Conservation (phyloP, 129 eudicot genomes). For the Kitagawia praeruptora region DNA sequence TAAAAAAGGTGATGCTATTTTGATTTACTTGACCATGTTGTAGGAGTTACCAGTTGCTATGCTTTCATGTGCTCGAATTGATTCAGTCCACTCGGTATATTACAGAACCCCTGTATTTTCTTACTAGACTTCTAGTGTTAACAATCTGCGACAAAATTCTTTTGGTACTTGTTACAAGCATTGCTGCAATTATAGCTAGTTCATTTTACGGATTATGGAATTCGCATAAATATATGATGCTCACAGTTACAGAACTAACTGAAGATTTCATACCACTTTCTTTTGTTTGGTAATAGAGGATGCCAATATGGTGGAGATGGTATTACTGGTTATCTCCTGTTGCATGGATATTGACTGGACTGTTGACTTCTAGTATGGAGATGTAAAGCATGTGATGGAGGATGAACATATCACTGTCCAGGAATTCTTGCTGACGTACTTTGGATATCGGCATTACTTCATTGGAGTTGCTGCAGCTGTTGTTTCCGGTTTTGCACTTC, state of each 20-base stretch:
- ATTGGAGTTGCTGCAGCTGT: slow-evolving; percentile 23
- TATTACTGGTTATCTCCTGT: slow-evolving; percentile 26
- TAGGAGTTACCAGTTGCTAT: no score
- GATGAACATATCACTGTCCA: slow-evolving; percentile 17
- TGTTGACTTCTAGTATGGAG: slow-evolving; percentile 28
- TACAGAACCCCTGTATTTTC: no score
- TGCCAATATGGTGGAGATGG: slow-evolving; percentile 48
- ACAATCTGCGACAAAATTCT: no score
- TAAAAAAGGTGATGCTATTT: no score
- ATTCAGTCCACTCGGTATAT: no score
- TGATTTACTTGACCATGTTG: no score
- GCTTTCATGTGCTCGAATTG: no score
- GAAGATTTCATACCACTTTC: background rate
- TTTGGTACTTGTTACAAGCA: no score
- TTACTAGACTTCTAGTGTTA: no score
- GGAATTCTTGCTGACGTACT: slow-evolving; percentile 22
- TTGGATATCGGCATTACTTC: slow-evolving; percentile 22
- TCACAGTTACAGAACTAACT: background rate
- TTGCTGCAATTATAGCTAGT: no score
- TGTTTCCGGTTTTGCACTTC: slow-evolving; percentile 16
- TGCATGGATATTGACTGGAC: slow-evolving; percentile 29
- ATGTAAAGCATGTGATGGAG: slow-evolving; percentile 17
- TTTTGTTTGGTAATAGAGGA: slow-evolving; percentile 17
- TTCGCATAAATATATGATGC: background rate
- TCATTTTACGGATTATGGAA: no score